phyloP scores from a whole-genome alignment of 2,329 filamentous ascomycete species.

The Cercospora zeina region DNA sequence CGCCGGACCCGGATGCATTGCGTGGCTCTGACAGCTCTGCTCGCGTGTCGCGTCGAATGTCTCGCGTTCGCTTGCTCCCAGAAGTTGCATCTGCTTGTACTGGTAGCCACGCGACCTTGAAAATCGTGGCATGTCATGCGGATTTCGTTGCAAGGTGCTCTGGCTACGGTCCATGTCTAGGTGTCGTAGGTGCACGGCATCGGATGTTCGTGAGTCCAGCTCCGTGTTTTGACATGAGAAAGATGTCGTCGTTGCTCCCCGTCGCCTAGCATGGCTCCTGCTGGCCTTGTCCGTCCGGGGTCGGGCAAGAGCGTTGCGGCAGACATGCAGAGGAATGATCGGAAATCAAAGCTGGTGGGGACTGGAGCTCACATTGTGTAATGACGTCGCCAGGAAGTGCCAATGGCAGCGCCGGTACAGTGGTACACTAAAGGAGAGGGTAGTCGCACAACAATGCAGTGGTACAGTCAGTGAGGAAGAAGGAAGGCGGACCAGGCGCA shows the following conservation, averaged over 20 bases:
- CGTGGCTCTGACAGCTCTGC: not conserved
- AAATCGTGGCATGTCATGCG: not conserved
- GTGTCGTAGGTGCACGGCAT: not conserved
- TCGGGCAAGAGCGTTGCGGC: not conserved
- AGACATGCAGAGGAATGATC: not conserved
- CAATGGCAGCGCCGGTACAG: not conserved
- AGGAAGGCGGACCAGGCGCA: not conserved
- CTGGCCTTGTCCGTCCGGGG: not conserved
- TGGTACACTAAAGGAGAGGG: not conserved
- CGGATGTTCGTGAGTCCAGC: not conserved
- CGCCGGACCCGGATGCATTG: not conserved
- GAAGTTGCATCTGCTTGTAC: not conserved
- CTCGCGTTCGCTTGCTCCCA: not conserved
- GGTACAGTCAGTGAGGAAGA: not conserved
- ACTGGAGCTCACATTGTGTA: not conserved
- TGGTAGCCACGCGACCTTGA: not conserved
- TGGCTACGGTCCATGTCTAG: not conserved
- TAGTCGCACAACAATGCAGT: not conserved
- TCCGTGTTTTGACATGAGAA: not conserved
- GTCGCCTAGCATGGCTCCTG: not conserved
- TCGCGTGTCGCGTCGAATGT: not conserved
- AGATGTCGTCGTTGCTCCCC: not conserved
- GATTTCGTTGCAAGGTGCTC: not conserved
- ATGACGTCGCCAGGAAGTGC: not conserved
- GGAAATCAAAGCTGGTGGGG: not conserved